Evolutionary conservation across 257 asterid species (phyloP).

Genomic region (Solanum rostratum): DNA sequence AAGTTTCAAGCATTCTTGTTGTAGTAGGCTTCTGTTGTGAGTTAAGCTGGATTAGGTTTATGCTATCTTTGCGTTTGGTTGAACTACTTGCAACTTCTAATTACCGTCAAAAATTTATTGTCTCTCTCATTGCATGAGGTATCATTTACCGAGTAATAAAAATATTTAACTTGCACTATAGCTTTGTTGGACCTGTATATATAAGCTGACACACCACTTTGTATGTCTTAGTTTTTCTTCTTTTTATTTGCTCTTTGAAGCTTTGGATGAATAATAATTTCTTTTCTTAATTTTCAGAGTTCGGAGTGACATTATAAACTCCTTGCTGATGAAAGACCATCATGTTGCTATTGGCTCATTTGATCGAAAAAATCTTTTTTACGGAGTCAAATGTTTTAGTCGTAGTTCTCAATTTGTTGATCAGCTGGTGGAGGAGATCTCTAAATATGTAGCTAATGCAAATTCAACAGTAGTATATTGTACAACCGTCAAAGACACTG

Average conservation of each 20-base stretch:
- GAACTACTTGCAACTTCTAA: background rate
- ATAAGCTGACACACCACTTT: background rate
- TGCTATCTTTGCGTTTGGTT: background rate
- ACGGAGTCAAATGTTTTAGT: constrained; percentile 55
- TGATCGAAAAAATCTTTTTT: constrained; percentile 85
- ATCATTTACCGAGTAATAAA: background rate
- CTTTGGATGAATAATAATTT: constrained; percentile 1
- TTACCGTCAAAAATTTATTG: background rate
- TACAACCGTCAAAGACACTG: constrained; percentile 79
- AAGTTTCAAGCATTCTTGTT: background rate
- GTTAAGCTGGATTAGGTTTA: background rate
- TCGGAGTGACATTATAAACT: constrained; percentile 53
- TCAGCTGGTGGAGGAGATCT: constrained; percentile 56
- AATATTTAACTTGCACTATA: background rate
- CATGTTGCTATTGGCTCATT: constrained; percentile 77
- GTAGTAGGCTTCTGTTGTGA: background rate
- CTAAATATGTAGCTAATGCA: constrained; percentile 32
- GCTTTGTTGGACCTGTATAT: background rate
- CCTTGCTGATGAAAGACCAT: constrained; percentile 67
- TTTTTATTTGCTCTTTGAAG: background rate
- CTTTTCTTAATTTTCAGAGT: constrained; percentile 39
- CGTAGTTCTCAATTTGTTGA: constrained; percentile 44
- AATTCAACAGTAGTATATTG: constrained; percentile 77
- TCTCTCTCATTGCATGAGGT: background rate
- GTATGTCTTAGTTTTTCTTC: background rate